Evolutionary conservation across 345 rosid species (phyloP).

Genomic region (Carallia brachiata): DNA sequence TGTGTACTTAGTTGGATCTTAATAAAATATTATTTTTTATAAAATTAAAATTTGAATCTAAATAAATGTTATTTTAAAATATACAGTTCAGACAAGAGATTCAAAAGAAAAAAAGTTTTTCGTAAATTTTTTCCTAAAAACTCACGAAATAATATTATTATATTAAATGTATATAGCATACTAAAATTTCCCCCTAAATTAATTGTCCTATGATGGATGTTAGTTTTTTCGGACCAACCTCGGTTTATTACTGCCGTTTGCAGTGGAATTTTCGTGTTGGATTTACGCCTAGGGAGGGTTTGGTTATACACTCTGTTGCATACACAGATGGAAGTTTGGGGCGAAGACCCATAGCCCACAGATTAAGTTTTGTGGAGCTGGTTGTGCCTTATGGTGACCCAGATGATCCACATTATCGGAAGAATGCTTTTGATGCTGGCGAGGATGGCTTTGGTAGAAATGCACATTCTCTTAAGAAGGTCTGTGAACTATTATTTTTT

Average conservation of each 20-base stretch:
- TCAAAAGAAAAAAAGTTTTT: too few relatives aligned
- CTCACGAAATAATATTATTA: too few relatives aligned
- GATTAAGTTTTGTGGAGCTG: constrained; percentile 93
- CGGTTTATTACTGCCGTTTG: constrained; percentile 25
- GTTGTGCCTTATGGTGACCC: constrained; percentile 98
- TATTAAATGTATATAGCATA: too few relatives aligned
- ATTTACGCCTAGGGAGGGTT: constrained; percentile 87
- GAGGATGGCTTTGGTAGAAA: constrained; percentile 96
- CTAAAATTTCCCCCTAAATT: neutral
- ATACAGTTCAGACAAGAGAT: too few relatives aligned
- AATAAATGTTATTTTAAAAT: too few relatives aligned
- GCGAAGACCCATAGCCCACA: constrained; percentile 82
- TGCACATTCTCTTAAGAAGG: constrained; percentile 95
- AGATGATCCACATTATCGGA: constrained; percentile 86
- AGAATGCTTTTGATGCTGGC: constrained; percentile 97
- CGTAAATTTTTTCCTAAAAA: too few relatives aligned
- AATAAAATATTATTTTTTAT: too few relatives aligned
- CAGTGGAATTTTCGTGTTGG: constrained; percentile 98
- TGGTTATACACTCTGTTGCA: constrained; percentile 87
- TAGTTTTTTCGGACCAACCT: constrained; percentile 4
- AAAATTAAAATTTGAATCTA: too few relatives aligned
- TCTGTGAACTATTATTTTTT: constrained; percentile 10
- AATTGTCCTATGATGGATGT: neutral
- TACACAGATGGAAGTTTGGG: constrained; percentile 89
- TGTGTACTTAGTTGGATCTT: too few relatives aligned